Conservation (phyloP, 192 early-diverging fungal species). For the Paraglomus brasilianum region DNA sequence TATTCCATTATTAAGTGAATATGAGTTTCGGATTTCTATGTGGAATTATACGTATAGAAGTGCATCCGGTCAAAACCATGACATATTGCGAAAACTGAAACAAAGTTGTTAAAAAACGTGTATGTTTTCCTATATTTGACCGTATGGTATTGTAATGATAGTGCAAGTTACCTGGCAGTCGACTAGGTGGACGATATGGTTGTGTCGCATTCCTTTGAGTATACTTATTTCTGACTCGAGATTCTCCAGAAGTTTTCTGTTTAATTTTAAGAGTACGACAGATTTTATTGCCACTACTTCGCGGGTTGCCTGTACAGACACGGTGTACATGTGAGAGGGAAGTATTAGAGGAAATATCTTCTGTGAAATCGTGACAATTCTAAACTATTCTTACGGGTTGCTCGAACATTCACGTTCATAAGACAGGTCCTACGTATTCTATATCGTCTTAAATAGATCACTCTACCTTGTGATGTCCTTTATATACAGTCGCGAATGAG, state of each 20-base stretch:
- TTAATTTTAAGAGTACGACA: constrained; percentile 84
- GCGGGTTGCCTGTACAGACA: constrained; percentile 47
- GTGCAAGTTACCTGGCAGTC: constrained; percentile 74
- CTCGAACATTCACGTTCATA: too few species aligned
- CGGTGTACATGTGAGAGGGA: neutral
- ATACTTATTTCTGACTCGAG: constrained; percentile 96
- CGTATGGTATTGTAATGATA: constrained; percentile 3
- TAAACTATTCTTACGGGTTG: too few species aligned
- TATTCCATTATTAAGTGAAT: constrained; percentile 99
- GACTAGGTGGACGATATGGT: constrained; percentile 83
- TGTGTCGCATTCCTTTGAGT: constrained; percentile 79
- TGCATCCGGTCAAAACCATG: neutral
- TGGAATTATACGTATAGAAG: constrained; percentile 12
- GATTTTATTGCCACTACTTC: constrained; percentile 87
- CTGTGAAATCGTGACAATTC: neutral
- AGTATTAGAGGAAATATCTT: neutral
- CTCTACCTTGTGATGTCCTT: constrained; percentile 67
- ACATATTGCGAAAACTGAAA: neutral
- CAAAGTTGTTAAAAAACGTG: constrained; percentile 14
- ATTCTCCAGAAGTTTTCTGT: constrained; percentile 87
- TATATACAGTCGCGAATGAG: constrained; percentile 94
- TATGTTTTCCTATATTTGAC: neutral
- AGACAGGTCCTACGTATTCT: too few species aligned
- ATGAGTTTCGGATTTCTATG: constrained; percentile 84
- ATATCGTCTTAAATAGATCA: constrained; percentile 5